Percentiles rank a stretch among this genome's conserved stretches.
phyloP scores from a whole-genome alignment of 2,329 filamentous ascomycete species.

The Fusarium sterilihyphosum region DNA sequence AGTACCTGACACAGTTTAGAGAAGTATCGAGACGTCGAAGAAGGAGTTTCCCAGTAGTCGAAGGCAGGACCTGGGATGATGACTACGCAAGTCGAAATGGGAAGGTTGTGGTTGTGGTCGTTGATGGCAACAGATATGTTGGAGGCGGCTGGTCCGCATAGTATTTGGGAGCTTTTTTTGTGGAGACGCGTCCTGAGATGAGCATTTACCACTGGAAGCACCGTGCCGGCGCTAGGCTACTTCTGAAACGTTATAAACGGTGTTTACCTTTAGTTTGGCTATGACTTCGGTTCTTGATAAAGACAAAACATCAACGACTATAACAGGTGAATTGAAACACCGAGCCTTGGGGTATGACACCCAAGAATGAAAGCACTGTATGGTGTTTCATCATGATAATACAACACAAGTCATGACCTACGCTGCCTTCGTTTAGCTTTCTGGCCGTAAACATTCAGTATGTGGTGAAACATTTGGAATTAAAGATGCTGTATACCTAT shows the following conservation, averaged over 20 bases:
- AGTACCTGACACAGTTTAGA: conserved; percentile 1
- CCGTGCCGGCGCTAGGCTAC: conserved; percentile 19
- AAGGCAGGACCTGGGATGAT: conserved; percentile 12
- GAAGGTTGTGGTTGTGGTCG: conserved; percentile 26
- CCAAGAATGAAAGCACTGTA: background rate
- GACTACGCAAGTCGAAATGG: conserved; percentile 23
- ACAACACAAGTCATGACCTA: background rate
- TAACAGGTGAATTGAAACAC: background rate
- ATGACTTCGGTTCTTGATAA: conserved; percentile 18
- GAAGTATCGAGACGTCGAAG: conserved; percentile 7
- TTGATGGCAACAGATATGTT: conserved; percentile 39
- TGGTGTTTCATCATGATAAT: background rate
- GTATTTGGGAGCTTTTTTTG: conserved; percentile 44
- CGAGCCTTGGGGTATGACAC: background rate
- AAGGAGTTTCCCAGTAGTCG: background rate
- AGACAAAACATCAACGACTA: background rate
- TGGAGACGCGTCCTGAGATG: conserved; percentile 31
- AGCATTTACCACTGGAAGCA: conserved; percentile 2
- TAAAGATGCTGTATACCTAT: background rate
- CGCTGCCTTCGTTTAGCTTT: background rate
- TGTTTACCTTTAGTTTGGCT: background rate
- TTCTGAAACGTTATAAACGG: conserved; percentile 24
- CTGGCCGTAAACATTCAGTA: background rate
- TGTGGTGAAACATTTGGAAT: background rate
- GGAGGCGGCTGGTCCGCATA: conserved; percentile 24